phyloP scores from a whole-genome alignment of 2,329 filamentous ascomycete species.

The Stagonosporopsis rhizophila region DNA sequence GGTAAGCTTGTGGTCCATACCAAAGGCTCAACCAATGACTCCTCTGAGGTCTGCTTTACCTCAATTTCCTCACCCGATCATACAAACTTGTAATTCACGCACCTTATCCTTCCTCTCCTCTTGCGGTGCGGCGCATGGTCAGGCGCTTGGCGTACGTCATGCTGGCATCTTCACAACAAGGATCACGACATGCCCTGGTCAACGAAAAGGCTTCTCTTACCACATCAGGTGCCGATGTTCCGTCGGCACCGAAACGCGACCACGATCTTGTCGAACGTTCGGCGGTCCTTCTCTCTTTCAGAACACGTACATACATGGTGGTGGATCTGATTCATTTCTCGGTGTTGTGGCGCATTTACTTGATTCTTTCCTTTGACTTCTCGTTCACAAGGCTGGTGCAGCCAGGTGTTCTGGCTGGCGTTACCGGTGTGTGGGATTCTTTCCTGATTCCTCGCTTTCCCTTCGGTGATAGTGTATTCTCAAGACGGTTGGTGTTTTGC shows the following conservation, averaged over 20 bases:
- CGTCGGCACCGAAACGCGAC: conserved; percentile 20
- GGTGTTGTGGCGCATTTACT: conserved; percentile 29
- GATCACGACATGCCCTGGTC: conserved; percentile 17
- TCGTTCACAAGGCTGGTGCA: conserved; percentile 12
- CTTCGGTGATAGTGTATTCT: conserved; percentile 17
- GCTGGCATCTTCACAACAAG: conserved; percentile 25
- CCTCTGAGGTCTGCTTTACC: conserved; percentile 1
- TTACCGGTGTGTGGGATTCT: conserved; percentile 12
- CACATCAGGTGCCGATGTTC: conserved; percentile 17
- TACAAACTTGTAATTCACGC: conserved; percentile 42
- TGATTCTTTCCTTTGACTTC: conserved; percentile 8
- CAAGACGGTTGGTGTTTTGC: conserved; percentile 10
- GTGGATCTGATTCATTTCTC: conserved; percentile 26
- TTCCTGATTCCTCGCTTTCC: conserved; percentile 5
- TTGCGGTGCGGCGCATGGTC: conserved; percentile 33
- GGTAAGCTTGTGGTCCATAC: conserved; percentile 22
- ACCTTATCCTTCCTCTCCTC: conserved; percentile 32
- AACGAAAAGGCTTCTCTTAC: conserved; percentile 26
- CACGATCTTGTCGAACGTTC: conserved; percentile 27
- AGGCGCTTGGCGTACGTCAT: conserved; percentile 43
- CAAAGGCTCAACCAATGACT: neutral
- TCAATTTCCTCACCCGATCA: conserved; percentile 17
- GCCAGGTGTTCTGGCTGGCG: conserved; percentile 16
- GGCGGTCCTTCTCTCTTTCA: conserved; percentile 26
- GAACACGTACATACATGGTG: conserved; percentile 38